Evolutionary conservation across 2,329 filamentous ascomycete species (phyloP).

Genomic region (Teratosphaeria nubilosa): DNA sequence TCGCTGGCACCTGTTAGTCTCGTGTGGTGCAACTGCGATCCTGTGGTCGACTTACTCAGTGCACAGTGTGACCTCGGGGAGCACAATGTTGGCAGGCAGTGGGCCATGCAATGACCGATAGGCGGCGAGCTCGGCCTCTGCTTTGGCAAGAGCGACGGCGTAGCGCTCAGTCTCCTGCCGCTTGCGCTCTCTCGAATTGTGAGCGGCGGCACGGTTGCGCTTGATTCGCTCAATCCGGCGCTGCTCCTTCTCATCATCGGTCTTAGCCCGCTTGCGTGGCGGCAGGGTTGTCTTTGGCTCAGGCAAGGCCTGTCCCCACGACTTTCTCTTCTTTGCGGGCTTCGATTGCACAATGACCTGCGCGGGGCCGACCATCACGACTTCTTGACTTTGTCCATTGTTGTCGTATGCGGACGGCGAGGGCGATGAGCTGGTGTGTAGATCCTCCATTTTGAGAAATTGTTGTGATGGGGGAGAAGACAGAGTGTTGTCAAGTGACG

Average conservation of each 20-base stretch:
- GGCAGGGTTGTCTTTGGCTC: slow-evolving; percentile 95
- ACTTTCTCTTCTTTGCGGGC: slow-evolving; percentile 54
- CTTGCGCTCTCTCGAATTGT: slow-evolving; percentile 93
- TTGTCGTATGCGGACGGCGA: slow-evolving; percentile 1
- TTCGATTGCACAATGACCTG: slow-evolving; percentile 23
- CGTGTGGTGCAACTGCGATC: neutral
- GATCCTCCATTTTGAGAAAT: slow-evolving; percentile 6
- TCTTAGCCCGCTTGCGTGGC: slow-evolving; percentile 95
- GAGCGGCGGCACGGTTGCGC: slow-evolving; percentile 87
- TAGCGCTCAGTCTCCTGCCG: slow-evolving; percentile 80
- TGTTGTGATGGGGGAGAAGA: slow-evolving; percentile 3
- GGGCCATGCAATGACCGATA: slow-evolving; percentile 23
- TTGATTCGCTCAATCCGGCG: slow-evolving; percentile 94
- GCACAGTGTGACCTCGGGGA: slow-evolving; percentile 23
- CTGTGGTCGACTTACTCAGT: slow-evolving; percentile 11
- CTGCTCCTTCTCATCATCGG: slow-evolving; percentile 97
- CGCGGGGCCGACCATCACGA: slow-evolving; percentile 7
- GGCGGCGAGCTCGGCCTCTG: slow-evolving; percentile 22
- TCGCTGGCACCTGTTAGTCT: slow-evolving; percentile 2
- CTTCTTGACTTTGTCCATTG: neutral
- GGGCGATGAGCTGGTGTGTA: slow-evolving; percentile 2
- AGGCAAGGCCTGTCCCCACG: slow-evolving; percentile 94
- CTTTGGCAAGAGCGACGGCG: slow-evolving; percentile 35
- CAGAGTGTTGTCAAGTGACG: slow-evolving; percentile 1
- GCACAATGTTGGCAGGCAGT: slow-evolving; percentile 21